Percentiles rank a stretch among this genome's conserved stretches.
Conservation (phyloP, 108 stramenopile species). For the Bacterosira constricta region DNA sequence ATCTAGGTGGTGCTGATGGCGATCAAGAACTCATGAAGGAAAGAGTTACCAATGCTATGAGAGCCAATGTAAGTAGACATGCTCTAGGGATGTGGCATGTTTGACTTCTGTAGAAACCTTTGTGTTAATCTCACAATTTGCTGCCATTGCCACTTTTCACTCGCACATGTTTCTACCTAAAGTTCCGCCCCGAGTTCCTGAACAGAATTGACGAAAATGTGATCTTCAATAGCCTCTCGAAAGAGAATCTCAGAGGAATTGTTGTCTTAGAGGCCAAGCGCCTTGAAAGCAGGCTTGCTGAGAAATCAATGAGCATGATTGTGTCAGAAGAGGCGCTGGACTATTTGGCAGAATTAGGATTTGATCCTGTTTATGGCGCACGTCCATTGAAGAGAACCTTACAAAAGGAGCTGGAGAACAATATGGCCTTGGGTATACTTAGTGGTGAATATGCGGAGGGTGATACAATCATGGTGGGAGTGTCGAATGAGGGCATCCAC, state of each 20-base stretch:
- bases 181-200: constrained; percentile 98
- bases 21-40: constrained; percentile 68
- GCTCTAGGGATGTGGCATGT: too few relatives aligned
- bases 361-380: constrained; percentile 96
- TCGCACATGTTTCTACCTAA: background rate
- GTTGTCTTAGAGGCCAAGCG: constrained; percentile 77
- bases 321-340: constrained; percentile 77
- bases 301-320: constrained; percentile 67
- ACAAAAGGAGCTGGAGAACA: constrained; percentile 95
- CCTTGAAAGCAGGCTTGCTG: constrained; percentile 75
- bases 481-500: constrained; percentile 32
- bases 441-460: constrained; percentile 78
- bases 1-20: constrained; percentile 61
- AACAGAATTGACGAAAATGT: constrained; percentile 97
- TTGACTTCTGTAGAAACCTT: too few relatives aligned
- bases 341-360: constrained; percentile 84
- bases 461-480: constrained; percentile 71
- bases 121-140: background rate
- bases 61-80: constrained; percentile 39
- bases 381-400: constrained; percentile 96
- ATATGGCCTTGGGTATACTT: constrained; percentile 87
- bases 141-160: background rate
- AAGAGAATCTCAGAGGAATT: constrained; percentile 87
- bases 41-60: constrained; percentile 78
- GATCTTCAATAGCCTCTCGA: constrained; percentile 93